Conservation (phyloP, 768 basidiomycete genomes). For the Filobasidium wieringae region DNA sequence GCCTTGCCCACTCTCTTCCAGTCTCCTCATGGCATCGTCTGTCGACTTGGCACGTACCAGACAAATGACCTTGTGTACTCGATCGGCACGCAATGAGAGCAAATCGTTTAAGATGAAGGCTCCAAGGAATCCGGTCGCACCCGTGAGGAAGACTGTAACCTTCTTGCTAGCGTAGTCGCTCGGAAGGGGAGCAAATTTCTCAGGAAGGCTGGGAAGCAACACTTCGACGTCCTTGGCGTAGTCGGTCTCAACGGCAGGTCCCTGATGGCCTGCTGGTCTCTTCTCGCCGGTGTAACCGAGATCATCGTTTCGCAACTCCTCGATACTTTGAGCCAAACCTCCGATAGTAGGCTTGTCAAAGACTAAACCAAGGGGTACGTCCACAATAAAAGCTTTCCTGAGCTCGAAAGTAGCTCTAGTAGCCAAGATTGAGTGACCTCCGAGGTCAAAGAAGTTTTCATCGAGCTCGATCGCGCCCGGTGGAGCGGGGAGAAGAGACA, state of each 20-base stretch:
- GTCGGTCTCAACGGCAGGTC: conserved; percentile 41
- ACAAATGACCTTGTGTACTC: conserved; percentile 77
- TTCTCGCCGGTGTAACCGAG: conserved; percentile 49
- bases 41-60: conserved; percentile 64
- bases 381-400: conserved; percentile 76
- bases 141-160: conserved; percentile 83
- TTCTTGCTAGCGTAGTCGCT: conserved; percentile 47
- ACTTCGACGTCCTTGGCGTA: conserved; percentile 69
- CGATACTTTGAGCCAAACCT: conserved; percentile 64
- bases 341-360: conserved; percentile 80
- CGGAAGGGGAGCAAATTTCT: conserved; percentile 53
- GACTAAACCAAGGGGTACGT: conserved; percentile 80
- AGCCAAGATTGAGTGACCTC: conserved; percentile 95
- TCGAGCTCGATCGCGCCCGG: conserved; percentile 68
- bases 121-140: conserved; percentile 92
- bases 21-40: conserved; percentile 54
- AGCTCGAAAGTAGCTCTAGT: conserved; percentile 95
- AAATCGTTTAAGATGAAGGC: conserved; percentile 80
- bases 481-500: conserved; percentile 62
- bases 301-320: conserved; percentile 62
- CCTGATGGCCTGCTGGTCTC: conserved; percentile 9
- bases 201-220: conserved; percentile 50
- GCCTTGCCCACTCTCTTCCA: conserved; percentile 60
- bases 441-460: conserved; percentile 95
- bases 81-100: conserved; percentile 46